phyloP scores from a whole-genome alignment of 495 filamentous ascomycete genomes.

The Thermochaetoides thermophila region DNA sequence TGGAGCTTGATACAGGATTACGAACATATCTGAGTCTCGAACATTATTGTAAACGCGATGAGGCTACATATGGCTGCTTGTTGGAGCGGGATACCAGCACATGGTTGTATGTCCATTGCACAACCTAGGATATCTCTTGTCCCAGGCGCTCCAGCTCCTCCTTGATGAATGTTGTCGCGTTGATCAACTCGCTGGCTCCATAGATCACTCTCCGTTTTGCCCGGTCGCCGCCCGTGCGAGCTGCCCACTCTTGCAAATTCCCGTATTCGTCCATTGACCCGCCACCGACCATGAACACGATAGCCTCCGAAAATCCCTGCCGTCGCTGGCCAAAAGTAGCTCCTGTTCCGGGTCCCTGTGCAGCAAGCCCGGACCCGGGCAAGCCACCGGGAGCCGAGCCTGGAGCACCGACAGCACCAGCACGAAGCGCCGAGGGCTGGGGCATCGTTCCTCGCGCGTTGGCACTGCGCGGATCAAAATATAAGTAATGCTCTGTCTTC shows the following conservation, averaged over 20 bases:
- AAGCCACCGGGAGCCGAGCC: constrained; percentile 26
- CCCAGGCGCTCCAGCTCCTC: constrained; percentile 73
- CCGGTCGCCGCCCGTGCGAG: constrained; percentile 46
- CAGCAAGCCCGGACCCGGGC: constrained; percentile 23
- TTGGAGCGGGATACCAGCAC: background rate
- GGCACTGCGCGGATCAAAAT: constrained; percentile 88
- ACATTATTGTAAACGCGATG: no score
- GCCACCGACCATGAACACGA: constrained; percentile 93
- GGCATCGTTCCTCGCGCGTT: constrained; percentile 90
- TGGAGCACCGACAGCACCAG: constrained; percentile 20
- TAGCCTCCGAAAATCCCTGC: constrained; percentile 87
- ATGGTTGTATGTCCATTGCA: background rate
- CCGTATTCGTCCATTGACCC: constrained; percentile 99
- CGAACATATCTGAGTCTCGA: background rate
- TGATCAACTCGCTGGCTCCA: constrained; percentile 87
- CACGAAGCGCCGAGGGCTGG: constrained; percentile 44
- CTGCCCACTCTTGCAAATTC: constrained; percentile 92
- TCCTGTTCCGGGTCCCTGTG: constrained; percentile 44
- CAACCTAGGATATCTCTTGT: constrained; percentile 23
- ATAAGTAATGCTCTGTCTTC: constrained; percentile 96
- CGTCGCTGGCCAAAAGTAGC: constrained; percentile 87
- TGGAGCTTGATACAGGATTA: background rate
- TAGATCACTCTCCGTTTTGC: constrained; percentile 72
- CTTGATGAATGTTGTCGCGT: constrained; percentile 72
- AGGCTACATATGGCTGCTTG: no score